Conservation (phyloP, 805 yeast genomes). For the Candida saitoana region DNA sequence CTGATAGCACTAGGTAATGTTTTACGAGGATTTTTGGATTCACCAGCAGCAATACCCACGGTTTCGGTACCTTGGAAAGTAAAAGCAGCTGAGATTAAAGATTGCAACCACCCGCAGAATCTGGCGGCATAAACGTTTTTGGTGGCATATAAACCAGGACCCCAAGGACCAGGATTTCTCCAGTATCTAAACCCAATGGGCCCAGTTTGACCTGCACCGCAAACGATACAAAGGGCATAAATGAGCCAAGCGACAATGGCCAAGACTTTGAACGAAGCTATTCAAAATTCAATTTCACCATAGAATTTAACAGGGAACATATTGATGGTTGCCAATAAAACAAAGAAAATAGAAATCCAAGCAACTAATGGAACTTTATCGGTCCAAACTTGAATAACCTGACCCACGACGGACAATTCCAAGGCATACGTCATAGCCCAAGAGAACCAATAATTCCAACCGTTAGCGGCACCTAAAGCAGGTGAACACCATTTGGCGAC, state of each 20-base stretch:
- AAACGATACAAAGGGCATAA: slow-evolving; percentile 65
- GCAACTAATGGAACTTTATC: slow-evolving; percentile 64
- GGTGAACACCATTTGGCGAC: slow-evolving; percentile 63
- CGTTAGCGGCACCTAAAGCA: slow-evolving; percentile 69
- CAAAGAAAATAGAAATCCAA: slow-evolving; percentile 68
- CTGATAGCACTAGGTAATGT: slow-evolving; percentile 70
- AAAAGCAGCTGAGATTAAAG: slow-evolving; percentile 71
- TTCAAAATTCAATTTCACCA: slow-evolving; percentile 77
- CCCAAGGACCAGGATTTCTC: slow-evolving; percentile 78
- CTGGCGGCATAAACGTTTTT: slow-evolving; percentile 48
- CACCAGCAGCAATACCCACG: slow-evolving; percentile 74
- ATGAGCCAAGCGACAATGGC: slow-evolving; percentile 70
- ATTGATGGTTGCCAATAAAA: slow-evolving; percentile 49
- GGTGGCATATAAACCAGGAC: slow-evolving; percentile 53
- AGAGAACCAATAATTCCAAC: slow-evolving; percentile 72
- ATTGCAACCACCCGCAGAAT: slow-evolving; percentile 66
- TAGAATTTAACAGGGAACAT: slow-evolving; percentile 65
- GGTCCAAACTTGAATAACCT: slow-evolving; percentile 63
- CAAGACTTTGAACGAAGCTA: slow-evolving; percentile 60
- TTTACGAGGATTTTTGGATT: slow-evolving; percentile 63
- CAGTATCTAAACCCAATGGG: slow-evolving; percentile 78
- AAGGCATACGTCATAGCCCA: slow-evolving; percentile 77
- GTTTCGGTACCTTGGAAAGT: slow-evolving; percentile 78
- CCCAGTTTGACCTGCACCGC: slow-evolving; percentile 68
- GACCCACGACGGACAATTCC: slow-evolving; percentile 69